Evolutionary conservation across 1,284 basidiomycete species (phyloP), one percentile per base, ranked within the genome.

Genomic region (Malassezia japonica): DNA sequence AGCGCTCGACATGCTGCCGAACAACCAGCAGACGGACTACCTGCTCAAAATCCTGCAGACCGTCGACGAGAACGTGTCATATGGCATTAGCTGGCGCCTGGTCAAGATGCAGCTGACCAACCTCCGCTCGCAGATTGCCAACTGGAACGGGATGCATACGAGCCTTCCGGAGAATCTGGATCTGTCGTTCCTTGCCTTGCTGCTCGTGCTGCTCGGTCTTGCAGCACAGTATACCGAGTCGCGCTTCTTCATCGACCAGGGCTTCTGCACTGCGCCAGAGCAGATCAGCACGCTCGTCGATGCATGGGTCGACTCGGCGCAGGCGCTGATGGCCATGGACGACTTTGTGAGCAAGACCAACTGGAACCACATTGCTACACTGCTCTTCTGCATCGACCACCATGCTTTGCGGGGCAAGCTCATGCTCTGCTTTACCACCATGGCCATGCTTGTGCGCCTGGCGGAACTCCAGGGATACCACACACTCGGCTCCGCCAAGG

Each of bases 11-110:
- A 50, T 60, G 20, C 50, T 66, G 13, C 64, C 64, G 9, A 61
- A 62, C 48, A 58, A 60, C 27, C 64, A 66, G 36, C 61, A 62
- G 16, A 57, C 58, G 36, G 61, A 66, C 28, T 60, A 62, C n/a
- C 56, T 66, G 21, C 56, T 66, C 43, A 59, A 61, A 45, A 60
- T 58, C 24, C 37, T 66, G n/a, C 60, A 62, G 16, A 57, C 58
- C 1, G 61, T 64, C 34, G 64, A 66, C 31, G 46, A 50, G 47
- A 57, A 57, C 18, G 56, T 61, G 2, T 56, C 56, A 1, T 59
- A 62, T 29, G 64, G 62, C 21, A 60, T 66, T 45, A 62, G 58
- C 28, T 66, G 64, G 64, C 58, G 60, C 7, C 56, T 66, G n/a
- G 59, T 66, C 29, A 57, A 57, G 13, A 57, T 56, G 32, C 64